Evolutionary conservation across 2,329 filamentous ascomycete genomes (phyloP).

Genomic region (Diplodia mutila): DNA sequence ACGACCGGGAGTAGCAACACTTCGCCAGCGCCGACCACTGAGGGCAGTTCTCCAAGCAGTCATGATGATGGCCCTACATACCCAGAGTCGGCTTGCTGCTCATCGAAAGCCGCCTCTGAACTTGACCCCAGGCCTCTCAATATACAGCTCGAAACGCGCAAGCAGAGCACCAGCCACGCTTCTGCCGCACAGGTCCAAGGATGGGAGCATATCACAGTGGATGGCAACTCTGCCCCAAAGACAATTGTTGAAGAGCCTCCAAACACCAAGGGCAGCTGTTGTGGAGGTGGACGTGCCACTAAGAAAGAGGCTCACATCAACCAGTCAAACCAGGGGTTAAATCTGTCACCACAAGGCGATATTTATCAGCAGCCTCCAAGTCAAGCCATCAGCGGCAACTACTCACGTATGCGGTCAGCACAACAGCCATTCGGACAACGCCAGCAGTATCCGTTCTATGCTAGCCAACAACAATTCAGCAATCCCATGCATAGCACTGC

Average conservation of each 20-base stretch:
- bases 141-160: slow-evolving; percentile 21
- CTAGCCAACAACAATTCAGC: background rate
- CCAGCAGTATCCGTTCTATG: slow-evolving; percentile 6
- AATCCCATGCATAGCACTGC: slow-evolving; percentile 2
- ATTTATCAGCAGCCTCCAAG: background rate
- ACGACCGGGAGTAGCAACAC: slow-evolving; percentile 6
- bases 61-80: background rate
- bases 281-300: background rate
- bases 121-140: slow-evolving; percentile 6
- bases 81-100: background rate
- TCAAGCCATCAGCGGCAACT: background rate
- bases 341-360: background rate
- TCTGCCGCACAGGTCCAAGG: slow-evolving; percentile 17
- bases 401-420: background rate
- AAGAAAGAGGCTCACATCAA: background rate
- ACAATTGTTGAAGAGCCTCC: background rate
- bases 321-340: background rate
- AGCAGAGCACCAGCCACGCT: slow-evolving; percentile 7
- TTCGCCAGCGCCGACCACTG: slow-evolving; percentile 7
- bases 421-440: background rate
- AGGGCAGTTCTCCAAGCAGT: slow-evolving; percentile 4
- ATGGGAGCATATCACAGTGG: slow-evolving; percentile 20
- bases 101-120: background rate
- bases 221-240: slow-evolving; percentile 6
- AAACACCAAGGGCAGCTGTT: slow-evolving; percentile 3